A percentile compares a stretch with the other conserved stretches of the same genome.
phyloP scores from a whole-genome alignment of 257 asterid species.

The Rehmannia glutinosa region DNA sequence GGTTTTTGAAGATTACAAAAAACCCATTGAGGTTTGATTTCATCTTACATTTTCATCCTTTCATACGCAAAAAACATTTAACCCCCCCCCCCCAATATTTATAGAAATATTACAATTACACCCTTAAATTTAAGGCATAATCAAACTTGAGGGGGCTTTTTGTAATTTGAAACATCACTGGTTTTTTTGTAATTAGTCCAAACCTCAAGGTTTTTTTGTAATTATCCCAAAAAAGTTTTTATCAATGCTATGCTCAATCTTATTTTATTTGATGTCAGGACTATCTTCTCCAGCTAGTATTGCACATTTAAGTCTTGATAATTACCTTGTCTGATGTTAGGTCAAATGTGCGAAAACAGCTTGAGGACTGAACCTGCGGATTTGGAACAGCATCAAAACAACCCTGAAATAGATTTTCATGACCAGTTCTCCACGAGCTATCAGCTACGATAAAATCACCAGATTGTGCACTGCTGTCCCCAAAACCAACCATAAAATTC shows the following conservation, averaged over 20 bases:
- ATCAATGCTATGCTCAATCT: not conserved
- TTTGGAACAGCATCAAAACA: slow-evolving; percentile 36
- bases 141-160: too few species aligned
- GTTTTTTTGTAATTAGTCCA: too few species aligned
- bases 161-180: too few species aligned
- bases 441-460: slow-evolving; percentile 38
- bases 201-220: too few species aligned
- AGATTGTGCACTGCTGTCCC: slow-evolving; percentile 34
- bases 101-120: too few species aligned
- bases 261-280: not conserved
- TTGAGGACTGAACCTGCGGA: slow-evolving; percentile 41
- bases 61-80: too few species aligned
- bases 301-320: not conserved
- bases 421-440: slow-evolving; percentile 50
- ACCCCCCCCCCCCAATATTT: too few species aligned
- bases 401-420: slow-evolving; percentile 38
- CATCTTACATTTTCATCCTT: too few species aligned
- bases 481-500: slow-evolving; percentile 42
- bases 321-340: slow-evolving; percentile 60
- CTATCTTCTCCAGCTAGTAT: slow-evolving; percentile 5
- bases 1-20: too few species aligned
- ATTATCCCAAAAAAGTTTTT: too few species aligned
- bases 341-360: slow-evolving; percentile 42
- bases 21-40: too few species aligned
- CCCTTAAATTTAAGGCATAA: too few species aligned